These are phyloP conservation scores for Gonapodya prolifera DNA, from an alignment of 192 early-diverging fungal genomes.

Conservation along the genomic window DNA sequence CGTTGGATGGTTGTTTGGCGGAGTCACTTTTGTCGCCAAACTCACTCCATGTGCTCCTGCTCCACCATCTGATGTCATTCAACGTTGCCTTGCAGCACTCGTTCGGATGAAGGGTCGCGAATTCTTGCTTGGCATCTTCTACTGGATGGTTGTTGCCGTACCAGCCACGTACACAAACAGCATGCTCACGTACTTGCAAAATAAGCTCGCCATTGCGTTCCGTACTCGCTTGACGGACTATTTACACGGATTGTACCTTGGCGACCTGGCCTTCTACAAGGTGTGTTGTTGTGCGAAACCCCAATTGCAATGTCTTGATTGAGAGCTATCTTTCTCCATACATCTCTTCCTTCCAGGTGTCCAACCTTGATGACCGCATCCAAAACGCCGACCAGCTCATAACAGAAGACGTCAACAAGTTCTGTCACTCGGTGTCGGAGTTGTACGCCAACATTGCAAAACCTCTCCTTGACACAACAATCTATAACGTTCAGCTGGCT, in stretches of 20 bases:
- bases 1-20: too few species aligned
- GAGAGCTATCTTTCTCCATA: slow-evolving; percentile 10
- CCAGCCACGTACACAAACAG: slow-evolving; percentile 95
- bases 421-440: slow-evolving; percentile 71
- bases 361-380: slow-evolving; percentile 87
- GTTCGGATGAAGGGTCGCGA: slow-evolving; percentile 63
- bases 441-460: slow-evolving; percentile 94
- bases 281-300: neutral
- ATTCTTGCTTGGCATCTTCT: slow-evolving; percentile 71
- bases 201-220: slow-evolving; percentile 63
- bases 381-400: slow-evolving; percentile 49
- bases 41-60: too few species aligned
- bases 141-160: slow-evolving; percentile 74
- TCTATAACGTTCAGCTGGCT: slow-evolving; percentile 82
- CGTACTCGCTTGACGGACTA: slow-evolving; percentile 77
- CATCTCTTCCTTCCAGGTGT: slow-evolving; percentile 24
- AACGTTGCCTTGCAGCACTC: slow-evolving; percentile 24
- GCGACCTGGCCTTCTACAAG: slow-evolving; percentile 1
- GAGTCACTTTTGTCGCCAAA: too few species aligned
- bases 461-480: slow-evolving; percentile 82
- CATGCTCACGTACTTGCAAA: slow-evolving; percentile 71
- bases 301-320: neutral
- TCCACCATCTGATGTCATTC: too few species aligned
- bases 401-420: slow-evolving; percentile 82
- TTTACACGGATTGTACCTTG: slow-evolving; percentile 36